Percentiles rank a stretch among this genome's conserved stretches.
phyloP scores from a whole-genome alignment of 2,329 filamentous ascomycete genomes.

The Epichloe gansuensis region DNA sequence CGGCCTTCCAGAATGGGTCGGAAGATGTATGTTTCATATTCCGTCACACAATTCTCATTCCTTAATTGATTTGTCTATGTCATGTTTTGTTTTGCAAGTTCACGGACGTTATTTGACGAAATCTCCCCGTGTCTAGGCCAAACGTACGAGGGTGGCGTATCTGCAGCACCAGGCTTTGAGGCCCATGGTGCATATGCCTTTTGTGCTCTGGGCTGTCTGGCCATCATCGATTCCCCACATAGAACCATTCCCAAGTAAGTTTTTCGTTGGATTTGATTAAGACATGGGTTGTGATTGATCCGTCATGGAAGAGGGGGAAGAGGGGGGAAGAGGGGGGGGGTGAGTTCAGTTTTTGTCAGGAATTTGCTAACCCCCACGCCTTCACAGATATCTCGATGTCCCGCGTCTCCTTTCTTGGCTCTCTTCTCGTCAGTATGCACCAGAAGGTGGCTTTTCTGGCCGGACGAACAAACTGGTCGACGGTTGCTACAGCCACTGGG shows the following conservation, averaged over 20 bases:
- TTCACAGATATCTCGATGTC: slow-evolving; percentile 57
- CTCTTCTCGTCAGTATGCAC: slow-evolving; percentile 74
- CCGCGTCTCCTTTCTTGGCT: slow-evolving; percentile 73
- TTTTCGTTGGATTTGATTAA: neutral
- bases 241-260: slow-evolving; percentile 58
- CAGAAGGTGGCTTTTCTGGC: slow-evolving; percentile 85
- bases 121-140: slow-evolving; percentile 48
- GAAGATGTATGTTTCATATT: slow-evolving; percentile 49
- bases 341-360: neutral
- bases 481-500: slow-evolving; percentile 97
- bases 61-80: slow-evolving; percentile 8
- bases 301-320: neutral
- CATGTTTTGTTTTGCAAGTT: slow-evolving; percentile 6
- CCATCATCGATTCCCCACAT: slow-evolving; percentile 70
- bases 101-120: slow-evolving; percentile 2
- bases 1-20: slow-evolving; percentile 66
- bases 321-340: neutral
- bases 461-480: slow-evolving; percentile 97
- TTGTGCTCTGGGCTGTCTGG: slow-evolving; percentile 85
- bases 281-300: neutral
- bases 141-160: slow-evolving; percentile 90
- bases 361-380: slow-evolving; percentile 20
- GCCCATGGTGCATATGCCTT: slow-evolving; percentile 96
- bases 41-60: neutral
- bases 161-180: slow-evolving; percentile 71